Conservation (phyloP, 495 filamentous ascomycete genomes). For the Trichoderma asperelloides region DNA sequence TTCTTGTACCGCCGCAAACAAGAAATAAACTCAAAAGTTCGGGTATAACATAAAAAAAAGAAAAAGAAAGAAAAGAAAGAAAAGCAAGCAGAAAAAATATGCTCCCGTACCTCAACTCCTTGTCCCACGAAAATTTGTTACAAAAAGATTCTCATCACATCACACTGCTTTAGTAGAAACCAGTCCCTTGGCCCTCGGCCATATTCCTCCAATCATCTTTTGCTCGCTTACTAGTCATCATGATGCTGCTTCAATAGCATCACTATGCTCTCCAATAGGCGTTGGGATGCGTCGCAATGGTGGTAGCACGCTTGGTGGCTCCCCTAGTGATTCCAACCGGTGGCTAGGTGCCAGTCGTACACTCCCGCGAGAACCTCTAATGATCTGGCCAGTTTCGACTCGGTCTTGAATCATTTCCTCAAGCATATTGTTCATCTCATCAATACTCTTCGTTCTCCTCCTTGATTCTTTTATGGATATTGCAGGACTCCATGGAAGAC, state of each 20-base stretch:
- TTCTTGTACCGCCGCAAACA: slow-evolving; percentile 1
- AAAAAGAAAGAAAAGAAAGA: slow-evolving; percentile 13
- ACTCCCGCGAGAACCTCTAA: slow-evolving; percentile 50
- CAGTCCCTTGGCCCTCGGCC: neutral
- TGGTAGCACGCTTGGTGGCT: slow-evolving; percentile 10
- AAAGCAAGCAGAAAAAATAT: slow-evolving; percentile 2
- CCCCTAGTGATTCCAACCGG: slow-evolving; percentile 18
- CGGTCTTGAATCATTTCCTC: slow-evolving; percentile 92
- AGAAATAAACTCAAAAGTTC: slow-evolving; percentile 13
- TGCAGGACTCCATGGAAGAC: slow-evolving; percentile 15
- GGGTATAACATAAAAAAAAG: slow-evolving; percentile 18
- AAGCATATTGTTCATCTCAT: slow-evolving; percentile 82
- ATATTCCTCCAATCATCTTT: neutral
- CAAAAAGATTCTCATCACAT: neutral
- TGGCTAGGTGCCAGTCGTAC: slow-evolving; percentile 36
- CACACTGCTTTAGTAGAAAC: neutral
- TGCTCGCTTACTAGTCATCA: neutral
- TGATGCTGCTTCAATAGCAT: neutral
- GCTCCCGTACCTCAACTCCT: neutral
- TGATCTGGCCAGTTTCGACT: slow-evolving; percentile 58
- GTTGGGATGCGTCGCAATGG: neutral
- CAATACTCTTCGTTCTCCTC: slow-evolving; percentile 60
- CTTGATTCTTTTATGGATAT: slow-evolving; percentile 8
- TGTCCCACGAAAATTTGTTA: neutral
- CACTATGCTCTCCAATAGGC: slow-evolving; percentile 5